Percentiles rank a stretch among this genome's conserved stretches.
Conservation (phyloP, 805 yeast genomes). For the Candida oleophila region DNA sequence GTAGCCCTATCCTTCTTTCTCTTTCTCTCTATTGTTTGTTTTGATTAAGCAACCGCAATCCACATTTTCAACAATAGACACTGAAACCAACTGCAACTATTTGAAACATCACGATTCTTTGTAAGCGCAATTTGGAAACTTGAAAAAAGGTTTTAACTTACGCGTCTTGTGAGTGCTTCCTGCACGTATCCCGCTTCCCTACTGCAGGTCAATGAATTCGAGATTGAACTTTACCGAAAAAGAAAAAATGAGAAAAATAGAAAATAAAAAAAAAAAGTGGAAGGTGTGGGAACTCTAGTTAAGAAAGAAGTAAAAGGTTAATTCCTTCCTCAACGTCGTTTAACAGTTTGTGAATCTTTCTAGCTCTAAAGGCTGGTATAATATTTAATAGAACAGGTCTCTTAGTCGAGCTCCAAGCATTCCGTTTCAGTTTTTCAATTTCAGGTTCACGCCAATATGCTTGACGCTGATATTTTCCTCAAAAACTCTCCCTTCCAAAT, state of each 20-base stretch:
- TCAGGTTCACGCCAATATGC: conserved; percentile 19
- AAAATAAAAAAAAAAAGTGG: background rate
- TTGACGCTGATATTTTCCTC: conserved; percentile 34
- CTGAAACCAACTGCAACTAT: background rate
- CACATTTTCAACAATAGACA: background rate
- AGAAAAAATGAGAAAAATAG: background rate
- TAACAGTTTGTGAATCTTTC: no score
- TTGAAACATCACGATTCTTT: background rate
- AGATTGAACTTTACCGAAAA: conserved; percentile 2
- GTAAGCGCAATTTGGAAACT: background rate
- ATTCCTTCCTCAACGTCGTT: no score
- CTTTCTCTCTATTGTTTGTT: background rate
- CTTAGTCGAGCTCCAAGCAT: no score
- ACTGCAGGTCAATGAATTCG: background rate
- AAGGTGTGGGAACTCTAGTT: background rate
- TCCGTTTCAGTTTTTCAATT: no score
- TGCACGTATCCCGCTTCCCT: background rate
- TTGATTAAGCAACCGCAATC: background rate
- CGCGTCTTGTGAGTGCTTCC: background rate
- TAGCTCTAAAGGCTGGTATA: no score
- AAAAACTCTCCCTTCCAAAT: conserved; percentile 38
- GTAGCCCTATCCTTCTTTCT: background rate
- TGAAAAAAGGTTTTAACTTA: background rate
- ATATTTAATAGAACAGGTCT: no score
- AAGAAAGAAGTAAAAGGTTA: background rate